Base-by-base conservation (phyloP, 768 basidiomycete genomes). In the Serpula lacrymans region DNA sequence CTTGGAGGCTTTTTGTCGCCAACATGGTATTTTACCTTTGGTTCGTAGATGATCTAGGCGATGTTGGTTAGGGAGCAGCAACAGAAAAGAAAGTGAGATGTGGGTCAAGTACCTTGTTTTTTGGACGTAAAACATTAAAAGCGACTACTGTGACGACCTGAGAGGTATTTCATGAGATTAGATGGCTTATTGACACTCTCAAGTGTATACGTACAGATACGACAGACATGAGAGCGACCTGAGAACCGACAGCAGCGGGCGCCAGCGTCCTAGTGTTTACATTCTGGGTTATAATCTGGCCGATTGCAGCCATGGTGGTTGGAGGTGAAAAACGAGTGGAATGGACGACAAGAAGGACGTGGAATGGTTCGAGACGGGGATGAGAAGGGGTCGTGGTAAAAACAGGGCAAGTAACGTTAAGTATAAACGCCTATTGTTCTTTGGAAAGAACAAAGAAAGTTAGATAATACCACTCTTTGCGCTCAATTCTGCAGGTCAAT, bases 11-110 rank as follows among this genome's bases (percentile, higher is more conserved):
- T 68, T 59, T 89, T 89, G 62, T 79, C 62, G 29, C 82, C 85
- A 45, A 77, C 71, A 54, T 89, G 88, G 57, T 92, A 94, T 63
- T 94, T 94, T 64, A 89, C 80, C 66, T 94, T 96, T 47, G 91
- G 93, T 58, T 92, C 88, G 56, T 95, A 95, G 43, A 93, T 80
- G 46, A 89, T 77, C 90, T 90, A 43, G 23, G 14, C 3, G 20
- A 44, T 26, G 28, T 18, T 22, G 2, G 18, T 31, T 27, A 47
- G 21, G 25, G 14, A 13, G 36, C 1, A 23, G n/a, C 23, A 22
- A 34, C 3, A 12, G 29, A 21, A 2, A 12, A n/a, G 32, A 5
- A 25, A 29, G 37, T 14, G 51, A 14, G 8, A 29, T 20, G 9
- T 14, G 33, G 38, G 37, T 25, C 11, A 53, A 60, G 27, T 54